Conservation (phyloP, 805 yeast species). For the Cyberlindnera veronae region DNA sequence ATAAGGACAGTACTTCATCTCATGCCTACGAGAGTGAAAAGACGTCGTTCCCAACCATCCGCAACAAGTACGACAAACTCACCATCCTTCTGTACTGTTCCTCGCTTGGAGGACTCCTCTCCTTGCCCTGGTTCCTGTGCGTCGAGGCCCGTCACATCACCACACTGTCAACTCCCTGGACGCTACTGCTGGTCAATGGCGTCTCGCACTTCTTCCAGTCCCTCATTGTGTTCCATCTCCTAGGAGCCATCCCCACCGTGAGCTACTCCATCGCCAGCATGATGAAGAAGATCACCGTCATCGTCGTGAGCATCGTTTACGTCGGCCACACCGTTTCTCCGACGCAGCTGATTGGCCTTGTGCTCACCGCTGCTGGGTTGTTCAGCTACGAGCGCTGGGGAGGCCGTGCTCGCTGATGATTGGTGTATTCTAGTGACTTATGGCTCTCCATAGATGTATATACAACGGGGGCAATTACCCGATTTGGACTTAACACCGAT, state of each 20-base stretch:
- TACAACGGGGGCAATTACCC: no score
- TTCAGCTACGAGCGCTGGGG: constrained; percentile 64
- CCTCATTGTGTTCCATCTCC: constrained; percentile 71
- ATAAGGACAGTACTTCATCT: constrained; percentile 12
- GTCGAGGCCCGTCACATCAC: constrained; percentile 49
- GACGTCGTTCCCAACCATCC: constrained; percentile 18
- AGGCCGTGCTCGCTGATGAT: constrained; percentile 8
- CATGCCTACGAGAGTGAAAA: constrained; percentile 19
- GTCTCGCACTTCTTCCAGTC: constrained; percentile 77
- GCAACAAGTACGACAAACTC: constrained; percentile 67
- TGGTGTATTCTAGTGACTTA: no score
- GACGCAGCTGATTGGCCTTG: constrained; percentile 46
- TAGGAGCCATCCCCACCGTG: constrained; percentile 79
- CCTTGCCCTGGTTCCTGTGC: constrained; percentile 69
- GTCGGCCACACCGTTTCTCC: constrained; percentile 47
- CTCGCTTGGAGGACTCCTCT: constrained; percentile 61
- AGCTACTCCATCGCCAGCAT: constrained; percentile 84
- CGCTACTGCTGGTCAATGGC: constrained; percentile 60
- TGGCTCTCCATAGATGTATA: no score
- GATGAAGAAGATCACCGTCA: constrained; percentile 84
- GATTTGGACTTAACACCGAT: no score
- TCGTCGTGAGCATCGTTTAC: constrained; percentile 70
- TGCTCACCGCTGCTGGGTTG: constrained; percentile 51
- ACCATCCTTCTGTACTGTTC: constrained; percentile 82
- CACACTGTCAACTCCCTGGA: constrained; percentile 38